Conservation (phyloP, 768 basidiomycete genomes). For the Pleurotus cornucopiae region DNA sequence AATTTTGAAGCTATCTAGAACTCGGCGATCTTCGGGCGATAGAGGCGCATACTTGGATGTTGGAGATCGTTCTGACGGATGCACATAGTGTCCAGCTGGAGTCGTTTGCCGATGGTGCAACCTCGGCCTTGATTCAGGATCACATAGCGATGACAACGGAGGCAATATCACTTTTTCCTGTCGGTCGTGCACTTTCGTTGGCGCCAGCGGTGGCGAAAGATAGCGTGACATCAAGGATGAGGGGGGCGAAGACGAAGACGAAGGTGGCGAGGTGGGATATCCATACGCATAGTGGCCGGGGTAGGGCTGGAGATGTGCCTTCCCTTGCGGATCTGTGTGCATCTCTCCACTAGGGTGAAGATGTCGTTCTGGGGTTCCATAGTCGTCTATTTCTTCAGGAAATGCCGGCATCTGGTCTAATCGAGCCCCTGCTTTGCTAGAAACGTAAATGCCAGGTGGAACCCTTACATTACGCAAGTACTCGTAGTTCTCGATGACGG, state of each 20-base stretch:
- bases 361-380: constrained; percentile 20
- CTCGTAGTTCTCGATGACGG: constrained; percentile 71
- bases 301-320: background rate
- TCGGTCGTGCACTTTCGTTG: background rate
- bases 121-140: constrained; percentile 13
- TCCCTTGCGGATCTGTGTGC: background rate
- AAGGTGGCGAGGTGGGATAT: constrained; percentile 8
- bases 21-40: constrained; percentile 56
- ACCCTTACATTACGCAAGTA: constrained; percentile 65
- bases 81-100: constrained; percentile 16
- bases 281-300: background rate
- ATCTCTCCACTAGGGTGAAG: constrained; percentile 15
- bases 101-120: constrained; percentile 17
- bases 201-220: constrained; percentile 5
- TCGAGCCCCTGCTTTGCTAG: constrained; percentile 51
- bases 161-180: constrained; percentile 13
- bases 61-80: constrained; percentile 15
- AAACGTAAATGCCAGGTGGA: constrained; percentile 69
- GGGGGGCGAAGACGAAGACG: constrained; percentile 12
- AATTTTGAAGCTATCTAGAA: constrained; percentile 52
- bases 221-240: constrained; percentile 9
- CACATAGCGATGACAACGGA: constrained; percentile 17
- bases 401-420: constrained; percentile 40
- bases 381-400: constrained; percentile 40
- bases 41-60: constrained; percentile 30